phyloP scores from a whole-genome alignment of 768 basidiomycete species.

The Boletus rubescentipes region DNA sequence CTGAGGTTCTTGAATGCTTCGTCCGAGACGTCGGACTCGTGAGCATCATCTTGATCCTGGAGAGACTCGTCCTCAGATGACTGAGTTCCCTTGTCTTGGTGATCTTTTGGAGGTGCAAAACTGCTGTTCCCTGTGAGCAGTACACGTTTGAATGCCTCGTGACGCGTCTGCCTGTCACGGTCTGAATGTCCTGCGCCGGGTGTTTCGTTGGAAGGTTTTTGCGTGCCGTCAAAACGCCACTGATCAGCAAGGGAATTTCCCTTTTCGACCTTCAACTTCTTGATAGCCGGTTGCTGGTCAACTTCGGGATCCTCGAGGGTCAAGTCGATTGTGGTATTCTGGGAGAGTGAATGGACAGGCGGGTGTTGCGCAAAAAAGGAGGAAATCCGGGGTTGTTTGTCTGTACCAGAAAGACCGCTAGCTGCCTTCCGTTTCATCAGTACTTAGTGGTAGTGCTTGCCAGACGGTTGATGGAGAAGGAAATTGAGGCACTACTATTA shows the following conservation, averaged over 20 bases:
- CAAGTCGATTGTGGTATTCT: slow-evolving; percentile 49
- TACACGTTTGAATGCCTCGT: slow-evolving; percentile 51
- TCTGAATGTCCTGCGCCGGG: slow-evolving; percentile 35
- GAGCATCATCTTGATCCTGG: slow-evolving; percentile 26
- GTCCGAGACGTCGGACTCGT: slow-evolving; percentile 44
- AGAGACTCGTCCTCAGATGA: slow-evolving; percentile 24
- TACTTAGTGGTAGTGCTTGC: no score
- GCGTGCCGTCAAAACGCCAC: slow-evolving; percentile 46
- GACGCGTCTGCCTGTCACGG: slow-evolving; percentile 45
- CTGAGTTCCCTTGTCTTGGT: slow-evolving; percentile 12
- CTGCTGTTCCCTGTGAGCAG: slow-evolving; percentile 47
- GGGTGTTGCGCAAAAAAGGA: slow-evolving; percentile 37
- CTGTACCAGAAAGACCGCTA: not conserved
- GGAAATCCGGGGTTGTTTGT: slow-evolving; percentile 41
- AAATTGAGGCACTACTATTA: no score
- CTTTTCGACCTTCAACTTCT: slow-evolving; percentile 27
- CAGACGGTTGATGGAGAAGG: no score
- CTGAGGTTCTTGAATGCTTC: slow-evolving; percentile 46
- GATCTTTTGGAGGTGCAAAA: slow-evolving; percentile 27
- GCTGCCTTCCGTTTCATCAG: slow-evolving; percentile 23
- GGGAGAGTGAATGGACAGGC: slow-evolving; percentile 14
- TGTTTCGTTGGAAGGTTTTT: not conserved
- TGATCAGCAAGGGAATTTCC: slow-evolving; percentile 30
- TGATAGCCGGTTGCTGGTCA: slow-evolving; percentile 27
- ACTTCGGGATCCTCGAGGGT: slow-evolving; percentile 42